Evolutionary conservation across 2,329 filamentous ascomycete genomes (phyloP), one percentile per base, ranked within the genome.

Genomic region (Epichloe aotearoae): DNA sequence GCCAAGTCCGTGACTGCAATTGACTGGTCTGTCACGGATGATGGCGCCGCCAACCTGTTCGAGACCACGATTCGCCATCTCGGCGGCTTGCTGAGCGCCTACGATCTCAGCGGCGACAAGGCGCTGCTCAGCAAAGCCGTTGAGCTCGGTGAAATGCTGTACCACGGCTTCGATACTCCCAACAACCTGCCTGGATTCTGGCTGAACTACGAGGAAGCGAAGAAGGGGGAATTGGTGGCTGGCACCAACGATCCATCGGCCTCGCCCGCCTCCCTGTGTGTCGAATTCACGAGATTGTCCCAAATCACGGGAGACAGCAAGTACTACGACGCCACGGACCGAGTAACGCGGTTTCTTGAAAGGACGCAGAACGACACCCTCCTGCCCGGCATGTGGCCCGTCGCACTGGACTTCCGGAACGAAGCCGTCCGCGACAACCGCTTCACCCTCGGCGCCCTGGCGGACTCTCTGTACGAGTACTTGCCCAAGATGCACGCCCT

Each of bases 381-480:
- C n/a, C 64, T 91, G 5, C 86, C 86, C 0, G 87, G 88, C 3
- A 75, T 93, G 71, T 93, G 86, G 84, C 86, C 87, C 1, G 73
- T 79, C 7, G 71, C 70, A 38, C 67, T 93, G 39, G 77, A 90
- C 64, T 64, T 67, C 14, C 58, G 58, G 12, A 70, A 79, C 54
- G 82, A 86, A 46, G 69, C 80, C 12, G 78, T 62, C 69, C 52
- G 66, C 12, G 59, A 56, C 15, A 67, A 66, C 8, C 64, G 51
- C 2, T 80, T 75, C 56, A 76, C 74, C 0, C 65, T 81, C 2
- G 77, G 77, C 15, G 77, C 72, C 1, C 62, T 73, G 38, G 73
- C 75, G 2, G 79, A 82, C 58, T 80, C 77, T 19, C 60, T 80
- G 10, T 82, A 82, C 54, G 79, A 82, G 61, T 82, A 82, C 56